Percentiles rank a stretch among this genome's conserved stretches.
These are phyloP conservation scores for Ceratocystis papillata DNA, from an alignment of 2,329 filamentous ascomycete genomes.

Conservation along the genomic window DNA sequence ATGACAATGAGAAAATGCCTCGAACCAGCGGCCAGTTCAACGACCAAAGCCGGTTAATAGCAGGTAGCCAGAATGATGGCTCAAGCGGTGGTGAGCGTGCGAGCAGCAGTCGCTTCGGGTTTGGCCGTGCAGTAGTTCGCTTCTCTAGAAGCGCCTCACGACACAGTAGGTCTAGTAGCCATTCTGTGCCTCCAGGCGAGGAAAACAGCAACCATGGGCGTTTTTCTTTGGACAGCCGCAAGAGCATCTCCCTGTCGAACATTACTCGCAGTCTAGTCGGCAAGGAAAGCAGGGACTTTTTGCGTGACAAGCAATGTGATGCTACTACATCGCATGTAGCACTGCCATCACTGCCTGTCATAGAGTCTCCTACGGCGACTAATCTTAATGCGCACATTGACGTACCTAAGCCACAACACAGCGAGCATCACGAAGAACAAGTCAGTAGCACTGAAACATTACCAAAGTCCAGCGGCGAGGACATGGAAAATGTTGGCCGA, in stretches of 20 bases:
- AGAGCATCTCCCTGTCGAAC: conserved; percentile 23
- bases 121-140: conserved; percentile 22
- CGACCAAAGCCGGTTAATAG: conserved; percentile 7
- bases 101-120: conserved; percentile 15
- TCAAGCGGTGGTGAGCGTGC: background rate
- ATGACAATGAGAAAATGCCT: conserved; percentile 14
- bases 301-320: conserved; percentile 14
- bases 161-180: conserved; percentile 24
- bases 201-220: conserved; percentile 3
- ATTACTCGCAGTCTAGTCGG: conserved; percentile 17
- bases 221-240: conserved; percentile 19
- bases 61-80: conserved; percentile 9
- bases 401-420: background rate
- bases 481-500: background rate
- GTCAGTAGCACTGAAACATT: background rate
- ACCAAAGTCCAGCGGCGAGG: background rate
- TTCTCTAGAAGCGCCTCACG: conserved; percentile 23
- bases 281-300: conserved; percentile 19
- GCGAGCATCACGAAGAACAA: background rate
- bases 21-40: conserved; percentile 16
- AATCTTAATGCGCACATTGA: background rate
- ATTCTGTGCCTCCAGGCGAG: conserved; percentile 13
- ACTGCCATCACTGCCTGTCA: conserved; percentile 10
- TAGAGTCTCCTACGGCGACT: conserved; percentile 4
- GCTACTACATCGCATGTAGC: background rate